Percentiles rank a stretch among this genome's conserved stretches.
Conservation (phyloP, 2,329 filamentous ascomycete species). For the Sarocladiaceae sp. region DNA sequence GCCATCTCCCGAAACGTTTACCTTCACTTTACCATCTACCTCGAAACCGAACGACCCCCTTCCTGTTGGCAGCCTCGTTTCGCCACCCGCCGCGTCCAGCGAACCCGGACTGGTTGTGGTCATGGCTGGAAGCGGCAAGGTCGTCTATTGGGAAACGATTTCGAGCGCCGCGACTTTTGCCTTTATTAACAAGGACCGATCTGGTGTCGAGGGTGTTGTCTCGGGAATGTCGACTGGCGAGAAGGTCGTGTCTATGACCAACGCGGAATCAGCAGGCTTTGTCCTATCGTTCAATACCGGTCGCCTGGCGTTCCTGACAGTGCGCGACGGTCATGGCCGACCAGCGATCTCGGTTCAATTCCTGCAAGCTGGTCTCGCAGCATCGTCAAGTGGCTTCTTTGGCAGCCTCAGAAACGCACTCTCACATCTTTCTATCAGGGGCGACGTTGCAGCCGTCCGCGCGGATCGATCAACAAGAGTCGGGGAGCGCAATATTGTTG, state of each 20-base stretch:
- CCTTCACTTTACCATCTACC: constrained; percentile 70
- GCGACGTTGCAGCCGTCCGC: constrained; percentile 74
- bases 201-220: constrained; percentile 70
- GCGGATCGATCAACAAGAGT: constrained; percentile 65
- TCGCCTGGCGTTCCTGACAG: constrained; percentile 75
- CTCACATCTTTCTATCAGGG: constrained; percentile 61
- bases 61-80: constrained; percentile 77
- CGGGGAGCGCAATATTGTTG: constrained; percentile 78
- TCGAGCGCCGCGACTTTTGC: constrained; percentile 80
- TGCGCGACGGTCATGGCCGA: constrained; percentile 82
- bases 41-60: constrained; percentile 64
- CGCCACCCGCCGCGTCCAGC: constrained; percentile 67
- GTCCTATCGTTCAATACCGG: constrained; percentile 80
- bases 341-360: constrained; percentile 74
- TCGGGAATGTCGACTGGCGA: constrained; percentile 74
- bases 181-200: constrained; percentile 74
- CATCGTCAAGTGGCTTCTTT: constrained; percentile 61
- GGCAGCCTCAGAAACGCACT: constrained; percentile 75
- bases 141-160: constrained; percentile 94
- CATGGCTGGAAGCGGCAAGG: constrained; percentile 74
- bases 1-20: constrained; percentile 68
- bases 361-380: constrained; percentile 55
- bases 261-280: constrained; percentile 81
- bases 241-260: constrained; percentile 67
- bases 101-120: constrained; percentile 84